These are phyloP conservation scores for Pterulicium gracile DNA, from an alignment of 1,284 basidiomycete genomes.

Conservation along the genomic window DNA sequence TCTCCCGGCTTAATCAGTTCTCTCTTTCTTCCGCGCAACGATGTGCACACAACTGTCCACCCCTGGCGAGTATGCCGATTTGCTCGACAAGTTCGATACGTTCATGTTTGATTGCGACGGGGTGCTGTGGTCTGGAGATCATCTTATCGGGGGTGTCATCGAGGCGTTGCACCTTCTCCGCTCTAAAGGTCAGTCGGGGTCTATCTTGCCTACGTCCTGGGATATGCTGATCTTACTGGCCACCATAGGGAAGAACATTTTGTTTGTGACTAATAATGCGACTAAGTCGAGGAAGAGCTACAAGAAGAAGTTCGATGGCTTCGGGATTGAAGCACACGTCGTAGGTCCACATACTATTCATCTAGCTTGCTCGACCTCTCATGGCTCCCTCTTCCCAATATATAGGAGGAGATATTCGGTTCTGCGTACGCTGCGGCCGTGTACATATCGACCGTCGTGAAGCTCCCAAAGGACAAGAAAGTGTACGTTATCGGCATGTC, in stretches of 20 bases:
- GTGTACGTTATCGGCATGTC: slow-evolving; percentile 94
- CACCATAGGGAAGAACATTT: slow-evolving; percentile 76
- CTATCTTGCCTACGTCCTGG: neutral
- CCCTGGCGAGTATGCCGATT: slow-evolving; percentile 38
- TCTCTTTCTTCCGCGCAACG: slow-evolving; percentile 6
- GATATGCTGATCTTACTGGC: too few relatives aligned
- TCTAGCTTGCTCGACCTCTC: slow-evolving; percentile 8
- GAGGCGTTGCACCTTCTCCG: slow-evolving; percentile 65
- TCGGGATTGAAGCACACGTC: slow-evolving; percentile 78
- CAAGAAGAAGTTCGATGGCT: slow-evolving; percentile 84
- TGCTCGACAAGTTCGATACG: slow-evolving; percentile 78
- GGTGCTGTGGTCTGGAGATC: slow-evolving; percentile 86
- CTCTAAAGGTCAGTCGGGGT: slow-evolving; percentile 52
- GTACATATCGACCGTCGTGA: slow-evolving; percentile 84
- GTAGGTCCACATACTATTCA: slow-evolving; percentile 34
- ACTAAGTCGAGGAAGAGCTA: slow-evolving; percentile 83
- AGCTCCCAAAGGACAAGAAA: slow-evolving; percentile 85
- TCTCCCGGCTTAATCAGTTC: neutral
- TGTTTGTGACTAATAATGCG: slow-evolving; percentile 99
- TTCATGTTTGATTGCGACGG: slow-evolving; percentile 98
- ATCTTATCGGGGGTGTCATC: slow-evolving; percentile 66
- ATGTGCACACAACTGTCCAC: slow-evolving; percentile 32
- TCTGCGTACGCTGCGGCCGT: slow-evolving; percentile 92
- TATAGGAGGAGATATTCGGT: slow-evolving; percentile 88
- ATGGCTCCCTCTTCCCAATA: slow-evolving; percentile 5